These are phyloP conservation scores for Hypoxylon sp. DNA, from an alignment of 2,329 filamentous ascomycete species.

Conservation along the genomic window DNA sequence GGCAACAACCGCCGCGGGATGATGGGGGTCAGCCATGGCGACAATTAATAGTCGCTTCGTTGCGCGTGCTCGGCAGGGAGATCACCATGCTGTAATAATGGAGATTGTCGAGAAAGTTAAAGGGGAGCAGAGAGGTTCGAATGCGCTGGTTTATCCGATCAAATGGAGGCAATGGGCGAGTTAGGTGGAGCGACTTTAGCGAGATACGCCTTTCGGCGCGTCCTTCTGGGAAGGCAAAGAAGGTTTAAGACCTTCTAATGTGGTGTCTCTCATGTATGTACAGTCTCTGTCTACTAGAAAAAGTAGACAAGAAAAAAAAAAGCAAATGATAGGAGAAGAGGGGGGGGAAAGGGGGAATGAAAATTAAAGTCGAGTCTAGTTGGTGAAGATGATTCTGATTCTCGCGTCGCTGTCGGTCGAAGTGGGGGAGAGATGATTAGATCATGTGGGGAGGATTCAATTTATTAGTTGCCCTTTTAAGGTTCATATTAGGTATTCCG, in stretches of 20 bases:
- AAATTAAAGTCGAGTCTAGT: slow-evolving; percentile 26
- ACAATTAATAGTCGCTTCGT: slow-evolving; percentile 35
- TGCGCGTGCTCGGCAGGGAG: slow-evolving; percentile 36
- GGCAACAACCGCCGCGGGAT: slow-evolving; percentile 27
- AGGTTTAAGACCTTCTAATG: slow-evolving; percentile 22
- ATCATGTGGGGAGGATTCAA: slow-evolving; percentile 27
- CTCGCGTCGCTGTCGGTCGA: slow-evolving; percentile 23
- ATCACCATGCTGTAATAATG: slow-evolving; percentile 46
- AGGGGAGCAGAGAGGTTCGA: slow-evolving; percentile 18
- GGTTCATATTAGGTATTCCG: slow-evolving; percentile 9
- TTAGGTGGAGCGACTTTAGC: slow-evolving; percentile 25
- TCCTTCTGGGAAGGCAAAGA: slow-evolving; percentile 24
- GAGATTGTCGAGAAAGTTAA: slow-evolving; percentile 24
- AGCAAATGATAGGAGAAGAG: neutral
- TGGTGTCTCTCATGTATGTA: slow-evolving; percentile 15
- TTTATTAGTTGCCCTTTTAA: slow-evolving; percentile 17
- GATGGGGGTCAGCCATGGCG: slow-evolving; percentile 43
- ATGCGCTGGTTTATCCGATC: slow-evolving; percentile 18
- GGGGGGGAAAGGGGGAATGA: slow-evolving; percentile 2
- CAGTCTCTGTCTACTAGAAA: neutral
- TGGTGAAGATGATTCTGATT: slow-evolving; percentile 23
- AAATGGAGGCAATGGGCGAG: slow-evolving; percentile 18
- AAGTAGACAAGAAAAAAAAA: slow-evolving; percentile 6
- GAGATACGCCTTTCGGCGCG: slow-evolving; percentile 30
- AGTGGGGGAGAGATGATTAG: slow-evolving; percentile 29